Evolutionary conservation across 805 yeast genomes (phyloP).

Genomic region (Yamadazyma sp.): DNA sequence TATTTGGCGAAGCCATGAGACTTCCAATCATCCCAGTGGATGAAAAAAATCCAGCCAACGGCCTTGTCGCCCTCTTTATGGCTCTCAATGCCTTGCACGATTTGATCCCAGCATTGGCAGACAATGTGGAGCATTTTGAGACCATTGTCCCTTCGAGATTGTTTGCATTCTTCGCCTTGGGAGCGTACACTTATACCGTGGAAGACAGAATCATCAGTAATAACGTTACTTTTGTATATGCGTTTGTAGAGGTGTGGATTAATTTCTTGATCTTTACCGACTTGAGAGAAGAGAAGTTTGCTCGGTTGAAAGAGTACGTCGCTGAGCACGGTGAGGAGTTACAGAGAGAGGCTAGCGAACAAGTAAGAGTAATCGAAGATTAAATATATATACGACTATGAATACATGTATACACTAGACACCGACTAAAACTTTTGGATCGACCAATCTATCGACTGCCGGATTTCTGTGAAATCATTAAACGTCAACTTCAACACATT

Average conservation of each 20-base stretch:
- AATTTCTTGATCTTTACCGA: slow-evolving; percentile 61
- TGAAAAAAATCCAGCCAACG: slow-evolving; percentile 45
- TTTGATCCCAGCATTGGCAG: slow-evolving; percentile 55
- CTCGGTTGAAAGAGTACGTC: slow-evolving; percentile 43
- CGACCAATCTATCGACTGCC: slow-evolving; percentile 59
- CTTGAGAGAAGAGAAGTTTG: slow-evolving; percentile 62
- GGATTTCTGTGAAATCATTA: slow-evolving; percentile 51
- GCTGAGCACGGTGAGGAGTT: slow-evolving; percentile 40
- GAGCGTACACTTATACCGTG: slow-evolving; percentile 49
- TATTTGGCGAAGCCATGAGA: slow-evolving; percentile 61
- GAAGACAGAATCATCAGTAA: slow-evolving; percentile 53
- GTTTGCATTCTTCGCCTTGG: slow-evolving; percentile 47
- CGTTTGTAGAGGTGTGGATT: slow-evolving; percentile 69
- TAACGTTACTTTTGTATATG: slow-evolving; percentile 57
- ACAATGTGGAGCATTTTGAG: slow-evolving; percentile 53
- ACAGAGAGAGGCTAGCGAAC: slow-evolving; percentile 27
- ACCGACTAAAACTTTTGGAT: slow-evolving; percentile 29
- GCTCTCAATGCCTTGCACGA: slow-evolving; percentile 49
- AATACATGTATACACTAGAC: slow-evolving; percentile 12
- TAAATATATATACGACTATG: neutral
- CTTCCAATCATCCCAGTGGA: slow-evolving; percentile 35
- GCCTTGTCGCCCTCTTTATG: slow-evolving; percentile 49
- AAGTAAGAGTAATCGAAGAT: slow-evolving; percentile 32
- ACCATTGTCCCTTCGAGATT: slow-evolving; percentile 60
- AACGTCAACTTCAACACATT: slow-evolving; percentile 48